Evolutionary conservation across 2,329 filamentous ascomycete genomes (phyloP).

Genomic region (Sordariomycetes sp.): DNA sequence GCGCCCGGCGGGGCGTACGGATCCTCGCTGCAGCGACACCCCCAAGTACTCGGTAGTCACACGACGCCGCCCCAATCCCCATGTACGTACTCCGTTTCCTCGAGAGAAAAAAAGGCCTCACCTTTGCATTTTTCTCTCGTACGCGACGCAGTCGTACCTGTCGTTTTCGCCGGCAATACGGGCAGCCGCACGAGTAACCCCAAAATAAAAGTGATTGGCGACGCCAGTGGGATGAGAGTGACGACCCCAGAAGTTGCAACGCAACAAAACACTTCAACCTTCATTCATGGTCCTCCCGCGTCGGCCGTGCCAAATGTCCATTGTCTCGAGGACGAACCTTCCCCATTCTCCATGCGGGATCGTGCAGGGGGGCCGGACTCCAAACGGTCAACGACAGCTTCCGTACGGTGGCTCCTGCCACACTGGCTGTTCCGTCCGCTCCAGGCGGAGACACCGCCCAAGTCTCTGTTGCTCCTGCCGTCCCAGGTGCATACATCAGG

Average conservation of each 20-base stretch:
- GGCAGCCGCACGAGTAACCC: not conserved
- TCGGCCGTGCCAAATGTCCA: no score
- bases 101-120: not conserved
- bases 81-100: not conserved
- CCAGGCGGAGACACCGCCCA: not conserved
- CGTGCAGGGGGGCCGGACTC: not conserved
- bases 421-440: not conserved
- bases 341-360: not conserved
- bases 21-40: no score
- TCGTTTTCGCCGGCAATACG: not conserved
- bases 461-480: not conserved
- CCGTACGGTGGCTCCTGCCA: not conserved
- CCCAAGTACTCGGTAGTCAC: no score
- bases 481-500: not conserved
- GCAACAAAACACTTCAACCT: not conserved
- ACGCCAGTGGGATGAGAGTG: not conserved
- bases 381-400: not conserved
- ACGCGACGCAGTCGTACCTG: not conserved
- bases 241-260: not conserved
- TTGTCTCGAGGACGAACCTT: not conserved
- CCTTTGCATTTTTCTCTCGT: not conserved
- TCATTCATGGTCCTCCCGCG: not conserved
- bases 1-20: no score
- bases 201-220: not conserved
- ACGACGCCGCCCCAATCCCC: no score